These are phyloP conservation scores for Eimeria maxima DNA, from an alignment of 169 alveolate species.

Conservation along the genomic window DNA sequence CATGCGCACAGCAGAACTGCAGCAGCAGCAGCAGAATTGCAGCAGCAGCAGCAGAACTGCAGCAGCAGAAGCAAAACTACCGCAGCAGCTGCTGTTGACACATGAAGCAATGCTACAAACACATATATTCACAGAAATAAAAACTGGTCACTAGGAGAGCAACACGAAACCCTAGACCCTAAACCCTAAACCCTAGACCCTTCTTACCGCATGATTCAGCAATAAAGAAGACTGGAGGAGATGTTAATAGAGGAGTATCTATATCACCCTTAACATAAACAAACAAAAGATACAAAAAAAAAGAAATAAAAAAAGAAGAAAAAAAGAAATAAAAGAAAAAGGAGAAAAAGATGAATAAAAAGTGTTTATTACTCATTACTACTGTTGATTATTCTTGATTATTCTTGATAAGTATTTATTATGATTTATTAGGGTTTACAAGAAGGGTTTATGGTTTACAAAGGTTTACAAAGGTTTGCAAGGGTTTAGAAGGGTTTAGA, in stretches of 20 bases:
- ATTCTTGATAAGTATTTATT: too few relatives aligned
- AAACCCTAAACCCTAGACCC: slow-evolving; percentile 60
- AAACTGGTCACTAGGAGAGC: neutral
- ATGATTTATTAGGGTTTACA: too few relatives aligned
- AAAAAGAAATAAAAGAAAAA: neutral
- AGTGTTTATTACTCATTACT: too few relatives aligned
- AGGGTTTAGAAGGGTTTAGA: too few relatives aligned
- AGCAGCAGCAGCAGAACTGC: neutral
- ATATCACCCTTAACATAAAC: slow-evolving; percentile 21
- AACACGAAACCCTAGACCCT: slow-evolving; percentile 34
- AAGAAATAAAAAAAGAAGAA: neutral
- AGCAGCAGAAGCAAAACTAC: neutral
- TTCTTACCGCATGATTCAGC: slow-evolving; percentile 50
- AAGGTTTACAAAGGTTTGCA: too few relatives aligned
- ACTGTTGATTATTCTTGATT: too few relatives aligned
- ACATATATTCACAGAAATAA: neutral
- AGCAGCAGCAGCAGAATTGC: slow-evolving; percentile 1
- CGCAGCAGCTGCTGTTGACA: neutral
- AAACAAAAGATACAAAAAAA: neutral
- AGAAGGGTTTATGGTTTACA: too few relatives aligned
- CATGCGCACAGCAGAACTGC: neutral
- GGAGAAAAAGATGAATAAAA: neutral
- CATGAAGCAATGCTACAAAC: too few relatives aligned
- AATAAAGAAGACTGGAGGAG: slow-evolving; percentile 57
- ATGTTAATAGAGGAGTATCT: slow-evolving; percentile 27